These are phyloP conservation scores for Camelina neglecta DNA, from an alignment of 345 rosid genomes.

Conservation along the genomic window DNA sequence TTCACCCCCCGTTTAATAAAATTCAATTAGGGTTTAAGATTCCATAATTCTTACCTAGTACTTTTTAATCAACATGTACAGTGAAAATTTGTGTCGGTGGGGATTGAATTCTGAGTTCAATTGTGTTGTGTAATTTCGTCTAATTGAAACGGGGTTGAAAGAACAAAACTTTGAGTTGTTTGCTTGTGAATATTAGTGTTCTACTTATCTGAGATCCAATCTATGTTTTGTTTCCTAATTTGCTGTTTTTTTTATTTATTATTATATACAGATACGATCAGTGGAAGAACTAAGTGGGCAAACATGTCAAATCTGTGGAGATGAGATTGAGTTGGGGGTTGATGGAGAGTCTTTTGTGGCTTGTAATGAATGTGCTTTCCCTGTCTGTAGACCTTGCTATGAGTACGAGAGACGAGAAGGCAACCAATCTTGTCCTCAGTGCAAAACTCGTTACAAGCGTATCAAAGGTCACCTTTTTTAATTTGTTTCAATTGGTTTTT, in stretches of 20 bases:
- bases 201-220: background rate
- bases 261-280: constrained; percentile 60
- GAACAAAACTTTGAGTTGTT: background rate
- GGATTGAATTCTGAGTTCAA: background rate
- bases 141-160: background rate
- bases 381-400: constrained; percentile 88
- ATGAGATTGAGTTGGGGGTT: constrained; percentile 70
- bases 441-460: constrained; percentile 90
- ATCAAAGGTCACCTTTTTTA: constrained; percentile 57
- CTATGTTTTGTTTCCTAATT: background rate
- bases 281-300: constrained; percentile 75
- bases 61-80: background rate
- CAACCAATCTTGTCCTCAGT: constrained; percentile 91
- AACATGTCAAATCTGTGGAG: constrained; percentile 92
- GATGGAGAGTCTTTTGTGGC: constrained; percentile 93
- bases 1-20: background rate
- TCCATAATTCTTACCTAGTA: background rate
- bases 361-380: constrained; percentile 98
- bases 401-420: constrained; percentile 96
- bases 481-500: background rate
- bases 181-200: background rate
- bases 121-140: background rate
- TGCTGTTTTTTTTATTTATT: constrained; percentile 11
- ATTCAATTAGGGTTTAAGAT: constrained; percentile 12
- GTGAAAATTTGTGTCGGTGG: constrained; percentile 42